phyloP scores from a whole-genome alignment of 495 filamentous ascomycete genomes.

The Talaromyces trachyspermus region DNA sequence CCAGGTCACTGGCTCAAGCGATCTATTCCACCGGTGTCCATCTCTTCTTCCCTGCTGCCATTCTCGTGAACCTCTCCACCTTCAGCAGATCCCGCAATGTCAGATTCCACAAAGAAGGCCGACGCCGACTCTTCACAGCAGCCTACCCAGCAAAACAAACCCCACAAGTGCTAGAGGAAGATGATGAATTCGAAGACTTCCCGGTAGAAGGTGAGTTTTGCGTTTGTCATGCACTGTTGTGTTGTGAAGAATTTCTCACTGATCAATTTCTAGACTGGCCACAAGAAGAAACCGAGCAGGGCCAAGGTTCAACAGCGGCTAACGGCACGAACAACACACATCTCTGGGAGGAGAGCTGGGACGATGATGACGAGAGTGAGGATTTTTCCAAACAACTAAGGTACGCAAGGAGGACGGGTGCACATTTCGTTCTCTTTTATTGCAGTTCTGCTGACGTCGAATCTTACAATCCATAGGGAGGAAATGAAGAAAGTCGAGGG shows the following conservation, averaged over 20 bases:
- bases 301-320: constrained; percentile 33
- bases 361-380: constrained; percentile 95
- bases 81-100: constrained; percentile 28
- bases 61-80: neutral
- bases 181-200: constrained; percentile 99
- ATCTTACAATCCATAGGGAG: constrained; percentile 52
- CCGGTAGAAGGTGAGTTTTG: constrained; percentile 74
- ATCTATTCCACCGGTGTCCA: constrained; percentile 6
- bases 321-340: constrained; percentile 60
- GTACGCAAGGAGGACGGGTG: constrained; percentile 44
- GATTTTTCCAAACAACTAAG: constrained; percentile 94
- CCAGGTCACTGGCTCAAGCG: constrained; percentile 1
- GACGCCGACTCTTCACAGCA: constrained; percentile 34
- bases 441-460: no score
- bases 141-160: constrained; percentile 35
- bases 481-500: constrained; percentile 91
- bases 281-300: constrained; percentile 76
- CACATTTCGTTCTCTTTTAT: neutral
- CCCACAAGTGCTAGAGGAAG: constrained; percentile 75
- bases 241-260: neutral
- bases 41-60: constrained; percentile 3
- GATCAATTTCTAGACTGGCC: constrained; percentile 63
- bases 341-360: constrained; percentile 99
- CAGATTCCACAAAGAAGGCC: constrained; percentile 26
- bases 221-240: neutral